Percentiles rank a stretch among this genome's conserved stretches.
These are phyloP conservation scores for Moringa oleifera DNA, from an alignment of 345 rosid genomes.

Conservation along the genomic window DNA sequence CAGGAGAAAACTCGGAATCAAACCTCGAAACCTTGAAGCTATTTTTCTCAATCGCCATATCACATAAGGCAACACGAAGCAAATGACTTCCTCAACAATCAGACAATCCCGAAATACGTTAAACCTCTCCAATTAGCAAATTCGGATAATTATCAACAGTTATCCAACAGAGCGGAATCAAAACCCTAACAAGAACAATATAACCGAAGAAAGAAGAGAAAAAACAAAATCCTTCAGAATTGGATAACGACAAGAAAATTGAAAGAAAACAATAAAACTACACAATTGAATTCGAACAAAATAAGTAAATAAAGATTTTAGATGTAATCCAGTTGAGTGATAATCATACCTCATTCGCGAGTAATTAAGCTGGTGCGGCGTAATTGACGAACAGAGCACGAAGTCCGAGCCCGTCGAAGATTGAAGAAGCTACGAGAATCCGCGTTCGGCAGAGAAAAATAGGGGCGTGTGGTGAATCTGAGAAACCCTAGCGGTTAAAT, in stretches of 20 bases:
- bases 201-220: conserved; percentile 8
- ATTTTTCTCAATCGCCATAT: conserved; percentile 98
- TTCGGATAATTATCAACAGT: conserved; percentile 1
- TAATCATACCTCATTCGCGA: conserved; percentile 29
- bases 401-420: conserved; percentile 18
- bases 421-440: conserved; percentile 4
- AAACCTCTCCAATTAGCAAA: conserved; percentile 7
- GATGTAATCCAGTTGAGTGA: conserved; percentile 11
- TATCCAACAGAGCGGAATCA: conserved; percentile 2
- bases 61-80: conserved; percentile 14
- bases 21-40: conserved; percentile 69
- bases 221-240: too few relatives aligned
- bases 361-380: conserved; percentile 5
- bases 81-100: conserved; percentile 10
- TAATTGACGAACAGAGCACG: conserved; percentile 9
- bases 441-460: neutral
- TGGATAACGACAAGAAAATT: too few relatives aligned
- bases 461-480: conserved; percentile 16
- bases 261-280: conserved; percentile 5
- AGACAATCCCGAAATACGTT: conserved; percentile 4
- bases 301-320: conserved; percentile 8
- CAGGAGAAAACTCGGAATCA: conserved; percentile 77
- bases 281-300: conserved; percentile 11
- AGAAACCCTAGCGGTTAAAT: conserved; percentile 53
- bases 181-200: conserved; percentile 36